Conservation (phyloP, 2,329 filamentous ascomycete species). For the Aspergillus costaricaensis region DNA sequence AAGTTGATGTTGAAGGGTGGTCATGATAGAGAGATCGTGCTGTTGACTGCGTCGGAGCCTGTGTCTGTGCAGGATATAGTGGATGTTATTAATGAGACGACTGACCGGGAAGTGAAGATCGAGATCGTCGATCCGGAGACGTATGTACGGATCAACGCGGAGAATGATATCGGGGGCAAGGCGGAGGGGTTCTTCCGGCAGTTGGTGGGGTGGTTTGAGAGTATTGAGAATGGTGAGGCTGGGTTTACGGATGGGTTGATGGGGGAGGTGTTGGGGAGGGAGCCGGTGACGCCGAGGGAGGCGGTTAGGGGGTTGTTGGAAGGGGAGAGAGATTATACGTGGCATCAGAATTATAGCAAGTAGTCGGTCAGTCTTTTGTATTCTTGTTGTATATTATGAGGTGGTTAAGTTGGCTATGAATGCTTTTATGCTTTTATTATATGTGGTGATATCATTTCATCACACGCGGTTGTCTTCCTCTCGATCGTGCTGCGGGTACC, state of each 20-base stretch:
- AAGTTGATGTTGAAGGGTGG: slow-evolving; percentile 50
- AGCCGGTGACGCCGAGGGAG: slow-evolving; percentile 45
- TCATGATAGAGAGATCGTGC: slow-evolving; percentile 38
- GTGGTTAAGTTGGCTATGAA: no score
- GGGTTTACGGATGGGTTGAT: slow-evolving; percentile 46
- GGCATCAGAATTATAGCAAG: slow-evolving; percentile 48
- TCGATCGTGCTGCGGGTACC: neutral
- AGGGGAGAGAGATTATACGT: slow-evolving; percentile 41
- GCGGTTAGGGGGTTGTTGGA: slow-evolving; percentile 32
- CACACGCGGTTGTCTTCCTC: no score
- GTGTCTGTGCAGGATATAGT: slow-evolving; percentile 40
- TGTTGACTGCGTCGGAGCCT: slow-evolving; percentile 42
- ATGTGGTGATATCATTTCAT: no score
- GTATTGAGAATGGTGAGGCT: slow-evolving; percentile 49
- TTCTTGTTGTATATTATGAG: neutral
- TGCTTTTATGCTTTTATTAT: no score
- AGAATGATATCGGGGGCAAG: slow-evolving; percentile 42
- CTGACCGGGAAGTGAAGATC: slow-evolving; percentile 34
- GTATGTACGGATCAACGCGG: slow-evolving; percentile 34
- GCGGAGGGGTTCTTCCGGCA: slow-evolving; percentile 39
- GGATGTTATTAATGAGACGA: slow-evolving; percentile 41
- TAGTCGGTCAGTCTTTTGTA: neutral
- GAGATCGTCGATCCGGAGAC: slow-evolving; percentile 38
- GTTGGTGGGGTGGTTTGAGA: slow-evolving; percentile 50
- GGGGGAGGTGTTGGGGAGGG: slow-evolving; percentile 47